These are phyloP conservation scores for Collybia nuda DNA, from an alignment of 768 basidiomycete genomes.

Conservation along the genomic window DNA sequence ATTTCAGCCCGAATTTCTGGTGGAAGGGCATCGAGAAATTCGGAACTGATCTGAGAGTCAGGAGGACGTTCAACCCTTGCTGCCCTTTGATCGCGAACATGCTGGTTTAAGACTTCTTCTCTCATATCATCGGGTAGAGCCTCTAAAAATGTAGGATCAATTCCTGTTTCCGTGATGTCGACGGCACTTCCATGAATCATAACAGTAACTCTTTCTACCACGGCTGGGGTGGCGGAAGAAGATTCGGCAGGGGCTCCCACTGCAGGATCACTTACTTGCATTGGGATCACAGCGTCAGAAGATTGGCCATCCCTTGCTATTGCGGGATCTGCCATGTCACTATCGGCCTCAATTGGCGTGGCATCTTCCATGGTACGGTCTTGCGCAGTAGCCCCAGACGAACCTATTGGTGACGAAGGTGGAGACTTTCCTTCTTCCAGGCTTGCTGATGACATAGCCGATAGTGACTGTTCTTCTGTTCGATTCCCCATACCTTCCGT, in stretches of 20 bases:
- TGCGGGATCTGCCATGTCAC: slow-evolving; percentile 51
- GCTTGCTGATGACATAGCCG: slow-evolving; percentile 9
- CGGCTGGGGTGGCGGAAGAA: slow-evolving; percentile 23
- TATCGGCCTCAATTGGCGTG: slow-evolving; percentile 31
- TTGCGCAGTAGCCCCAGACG: slow-evolving; percentile 9
- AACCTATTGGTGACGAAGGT: neutral
- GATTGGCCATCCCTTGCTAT: slow-evolving; percentile 3
- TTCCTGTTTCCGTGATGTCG: slow-evolving; percentile 98
- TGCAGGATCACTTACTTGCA: slow-evolving; percentile 16
- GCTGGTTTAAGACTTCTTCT: slow-evolving; percentile 96
- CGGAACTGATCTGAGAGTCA: slow-evolving; percentile 88
- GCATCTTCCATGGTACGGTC: slow-evolving; percentile 36
- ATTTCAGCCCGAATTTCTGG: slow-evolving; percentile 97
- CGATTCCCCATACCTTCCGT: slow-evolving; percentile 32
- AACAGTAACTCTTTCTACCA: slow-evolving; percentile 75
- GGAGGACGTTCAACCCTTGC: slow-evolving; percentile 70
- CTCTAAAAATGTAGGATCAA: slow-evolving; percentile 97
- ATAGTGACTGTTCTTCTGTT: slow-evolving; percentile 19
- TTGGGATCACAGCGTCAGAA: slow-evolving; percentile 1
- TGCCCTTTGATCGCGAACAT: slow-evolving; percentile 88
- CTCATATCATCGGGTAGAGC: slow-evolving; percentile 98
- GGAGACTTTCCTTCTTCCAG: slow-evolving; percentile 6
- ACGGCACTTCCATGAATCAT: slow-evolving; percentile 90
- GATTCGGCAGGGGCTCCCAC: slow-evolving; percentile 16
- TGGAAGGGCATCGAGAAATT: slow-evolving; percentile 95